Base-by-base conservation (phyloP, 176 grass and related monocot genomes). In the Lolium multiflorum region DNA sequence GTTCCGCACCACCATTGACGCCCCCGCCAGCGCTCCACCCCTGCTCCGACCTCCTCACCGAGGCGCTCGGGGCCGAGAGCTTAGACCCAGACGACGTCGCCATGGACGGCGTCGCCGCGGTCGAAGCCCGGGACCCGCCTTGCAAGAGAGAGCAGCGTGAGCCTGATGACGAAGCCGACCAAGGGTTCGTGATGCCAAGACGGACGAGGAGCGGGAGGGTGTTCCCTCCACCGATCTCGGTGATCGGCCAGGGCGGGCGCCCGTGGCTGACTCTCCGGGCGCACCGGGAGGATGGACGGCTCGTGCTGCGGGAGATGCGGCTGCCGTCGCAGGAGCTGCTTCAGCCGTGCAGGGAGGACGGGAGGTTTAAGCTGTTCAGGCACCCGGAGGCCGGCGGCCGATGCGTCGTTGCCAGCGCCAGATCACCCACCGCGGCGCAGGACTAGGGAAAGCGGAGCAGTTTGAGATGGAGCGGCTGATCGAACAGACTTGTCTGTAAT, bases 181-280 rank as follows among this genome's bases (percentile, higher is more conserved):
- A 50, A 11, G 61, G 65, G 11, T 65, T 80, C 43, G 57, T 39
- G 63, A 57, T 39, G 61, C 60, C 81, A 24, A 41, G 77, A 76
- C 87, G 89, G 81, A 80, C 90, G 76, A 90, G 77, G 77, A 91
- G 83, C 70, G 83, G 76, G 4, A 58, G 85, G 63, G 56, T 71
- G 51, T 95, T 92, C 74, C 93, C 91, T 59, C 93, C 93, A 9
- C 93, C 93, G 12, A 92, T 95, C 72, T 91, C 91, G 17, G 84
- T 90, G 56, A 95, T 95, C 37, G 93, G 93, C 49, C 74, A 56
- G 86, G 76, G 89, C 50, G 91, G 89, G 11, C 91, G 87, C 60
- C 91, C 86, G 39, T 91, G 93, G 93, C 76, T 95, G 25, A 76
- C 20, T 73, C 89, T 92, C 3, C 84, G 63, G 71, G 67, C 89